Conservation (phyloP, 2,329 filamentous ascomycete species). For the Cercospora brassicicola region DNA sequence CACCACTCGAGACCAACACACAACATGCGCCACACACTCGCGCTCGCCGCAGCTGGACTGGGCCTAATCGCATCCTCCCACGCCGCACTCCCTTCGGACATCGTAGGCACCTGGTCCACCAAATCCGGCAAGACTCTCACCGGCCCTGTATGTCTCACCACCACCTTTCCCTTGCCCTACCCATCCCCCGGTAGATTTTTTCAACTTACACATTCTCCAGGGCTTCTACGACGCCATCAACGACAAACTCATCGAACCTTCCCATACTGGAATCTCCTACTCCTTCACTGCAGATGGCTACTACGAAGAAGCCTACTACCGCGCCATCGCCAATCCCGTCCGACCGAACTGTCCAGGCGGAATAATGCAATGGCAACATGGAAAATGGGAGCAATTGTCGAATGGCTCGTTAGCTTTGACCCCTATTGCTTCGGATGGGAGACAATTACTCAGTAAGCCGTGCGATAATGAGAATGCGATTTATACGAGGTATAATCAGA, state of each 20-base stretch:
- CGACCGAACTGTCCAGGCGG: conserved; percentile 62
- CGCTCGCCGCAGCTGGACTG: conserved; percentile 29
- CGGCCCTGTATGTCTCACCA: conserved; percentile 59
- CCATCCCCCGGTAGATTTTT: background rate
- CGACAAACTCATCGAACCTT: conserved; percentile 66
- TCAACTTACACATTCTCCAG: conserved; percentile 42
- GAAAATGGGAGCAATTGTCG: conserved; percentile 56
- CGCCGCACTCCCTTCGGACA: conserved; percentile 38
- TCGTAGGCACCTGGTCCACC: conserved; percentile 71
- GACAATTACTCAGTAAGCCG: conserved; percentile 65
- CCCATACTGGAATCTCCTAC: conserved; percentile 68
- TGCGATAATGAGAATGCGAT: conserved; percentile 57
- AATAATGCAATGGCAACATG: conserved; percentile 74
- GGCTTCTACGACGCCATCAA: conserved; percentile 68
- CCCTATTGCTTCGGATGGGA: conserved; percentile 65
- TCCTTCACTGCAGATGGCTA: conserved; percentile 68
- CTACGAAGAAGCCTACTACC: conserved; percentile 70
- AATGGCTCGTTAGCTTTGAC: conserved; percentile 61
- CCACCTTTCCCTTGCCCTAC: background rate
- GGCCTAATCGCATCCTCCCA: conserved; percentile 26
- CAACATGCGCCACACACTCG: conserved; percentile 35
- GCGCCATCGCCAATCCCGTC: conserved; percentile 62
- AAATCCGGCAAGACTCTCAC: conserved; percentile 70
- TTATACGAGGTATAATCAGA: conserved; percentile 68
- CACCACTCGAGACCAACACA: background rate